Base-by-base conservation (phyloP, 495 filamentous ascomycete species). In the Viridothelium virens region DNA sequence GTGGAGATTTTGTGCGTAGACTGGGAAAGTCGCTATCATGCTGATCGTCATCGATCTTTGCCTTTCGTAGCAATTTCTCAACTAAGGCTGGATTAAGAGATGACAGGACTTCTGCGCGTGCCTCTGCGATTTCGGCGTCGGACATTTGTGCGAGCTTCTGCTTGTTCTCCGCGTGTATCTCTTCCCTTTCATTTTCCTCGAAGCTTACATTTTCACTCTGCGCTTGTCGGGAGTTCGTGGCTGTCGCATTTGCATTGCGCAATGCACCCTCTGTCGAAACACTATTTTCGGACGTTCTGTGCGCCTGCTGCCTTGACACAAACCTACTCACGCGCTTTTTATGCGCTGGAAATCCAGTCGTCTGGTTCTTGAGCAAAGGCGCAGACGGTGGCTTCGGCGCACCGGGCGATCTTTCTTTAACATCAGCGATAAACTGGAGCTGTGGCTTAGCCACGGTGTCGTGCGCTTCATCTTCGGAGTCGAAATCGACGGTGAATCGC, bases 301-400 rank as follows among this genome's bases (percentile, higher is more conserved):
- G 25, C 25, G 36, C 36, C 33, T 61, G 50, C n/a, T 18, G 38
- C 18, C 33, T 48, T 38, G 53, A 59, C 7, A 31, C 31, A 81
- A 96, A 96, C 38, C 87, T 83, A 5, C 91, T 95, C 0, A 79
- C 71, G 48, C 93, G 87, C 71, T 88, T 92, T 72, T 89, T 92
- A 77, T 89, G 92, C 53, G 84, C 84, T 36, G 94, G 94, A 68
- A 97, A 97, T 1, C 92, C 93, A n/a, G 82, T 86, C 4, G 82
- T 72, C 33, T 84, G 81, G 31, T 71, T 75, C 47, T 84, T 83
- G 18, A 83, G 75, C 63, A 79, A 83, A 3, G 88, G 87, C 11
- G 88, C 86, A 61, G 81, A 79, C 5, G 91, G 89, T n/a, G 84
- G 75, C 56, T 81, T 83, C 1, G 83, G 74, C 14, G 80, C 76